Evolutionary conservation across 2,329 filamentous ascomycete genomes (phyloP).

Genomic region (Calonectria naviculata): DNA sequence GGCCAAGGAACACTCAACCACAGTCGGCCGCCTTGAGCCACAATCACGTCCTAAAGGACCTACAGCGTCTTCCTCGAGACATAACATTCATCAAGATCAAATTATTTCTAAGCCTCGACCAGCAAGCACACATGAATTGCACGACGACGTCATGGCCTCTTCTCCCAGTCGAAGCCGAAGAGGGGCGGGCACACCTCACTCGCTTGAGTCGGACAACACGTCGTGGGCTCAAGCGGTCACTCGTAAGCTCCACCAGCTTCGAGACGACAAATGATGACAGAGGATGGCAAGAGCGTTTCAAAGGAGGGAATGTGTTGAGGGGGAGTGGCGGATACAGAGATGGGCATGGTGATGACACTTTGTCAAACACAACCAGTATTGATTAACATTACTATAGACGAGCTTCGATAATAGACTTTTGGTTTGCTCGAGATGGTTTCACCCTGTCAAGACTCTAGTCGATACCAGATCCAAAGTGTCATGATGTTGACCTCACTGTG

Average conservation of each 20-base stretch:
- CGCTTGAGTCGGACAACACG: constrained; percentile 28
- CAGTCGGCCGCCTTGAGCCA: constrained; percentile 19
- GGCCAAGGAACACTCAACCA: constrained; percentile 20
- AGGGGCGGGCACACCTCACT: constrained; percentile 17
- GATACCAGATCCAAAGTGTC: background rate
- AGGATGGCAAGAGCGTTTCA: background rate
- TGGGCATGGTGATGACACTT: background rate
- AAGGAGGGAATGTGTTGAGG: background rate
- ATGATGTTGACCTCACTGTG: background rate
- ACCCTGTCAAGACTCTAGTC: background rate
- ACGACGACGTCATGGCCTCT: constrained; percentile 19
- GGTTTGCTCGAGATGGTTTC: constrained; percentile 3
- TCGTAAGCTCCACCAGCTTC: constrained; percentile 27
- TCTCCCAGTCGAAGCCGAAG: background rate
- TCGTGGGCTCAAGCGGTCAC: constrained; percentile 4
- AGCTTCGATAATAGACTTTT: constrained; percentile 12
- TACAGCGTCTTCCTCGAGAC: constrained; percentile 14
- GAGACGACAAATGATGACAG: constrained; percentile 25
- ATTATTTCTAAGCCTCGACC: constrained; percentile 9
- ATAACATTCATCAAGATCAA: constrained; percentile 29
- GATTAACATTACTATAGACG: constrained; percentile 10
- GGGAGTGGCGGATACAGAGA: background rate
- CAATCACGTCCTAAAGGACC: constrained; percentile 6
- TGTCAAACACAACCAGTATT: constrained; percentile 14
- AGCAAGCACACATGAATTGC: constrained; percentile 21